Evolutionary conservation across 345 rosid species (phyloP).

Genomic region (Bruguiera parviflora): DNA sequence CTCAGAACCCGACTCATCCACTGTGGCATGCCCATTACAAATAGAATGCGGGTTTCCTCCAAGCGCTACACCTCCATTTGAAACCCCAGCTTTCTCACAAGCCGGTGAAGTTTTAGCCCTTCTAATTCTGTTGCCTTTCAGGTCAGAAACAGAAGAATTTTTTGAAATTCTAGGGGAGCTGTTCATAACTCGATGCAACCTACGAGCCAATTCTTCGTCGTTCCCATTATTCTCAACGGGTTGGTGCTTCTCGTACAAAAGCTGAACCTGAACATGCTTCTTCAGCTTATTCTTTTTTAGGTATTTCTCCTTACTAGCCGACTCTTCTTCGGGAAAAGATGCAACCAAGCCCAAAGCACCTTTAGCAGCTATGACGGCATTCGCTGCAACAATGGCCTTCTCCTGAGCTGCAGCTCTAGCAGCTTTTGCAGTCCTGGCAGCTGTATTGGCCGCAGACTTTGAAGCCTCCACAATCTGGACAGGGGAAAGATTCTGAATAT

Average conservation of each 20-base stretch:
- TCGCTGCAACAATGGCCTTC: slow-evolving; percentile 75
- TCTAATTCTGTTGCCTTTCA: slow-evolving; percentile 52
- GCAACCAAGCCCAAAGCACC: slow-evolving; percentile 68
- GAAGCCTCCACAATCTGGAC: slow-evolving; percentile 67
- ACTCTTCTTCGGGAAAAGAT: slow-evolving; percentile 56
- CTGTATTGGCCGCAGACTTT: slow-evolving; percentile 52
- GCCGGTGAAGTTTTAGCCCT: slow-evolving; percentile 38
- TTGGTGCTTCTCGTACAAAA: slow-evolving; percentile 63
- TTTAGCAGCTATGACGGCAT: slow-evolving; percentile 70
- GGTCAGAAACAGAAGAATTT: slow-evolving; percentile 44
- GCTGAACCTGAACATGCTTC: slow-evolving; percentile 89
- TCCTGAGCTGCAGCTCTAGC: slow-evolving; percentile 80
- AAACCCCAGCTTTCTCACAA: slow-evolving; percentile 34
- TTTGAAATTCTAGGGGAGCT: slow-evolving; percentile 74
- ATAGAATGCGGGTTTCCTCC: slow-evolving; percentile 35
- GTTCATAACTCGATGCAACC: slow-evolving; percentile 65
- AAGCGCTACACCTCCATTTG: slow-evolving; percentile 29
- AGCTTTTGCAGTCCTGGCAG: slow-evolving; percentile 52
- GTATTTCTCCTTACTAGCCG: slow-evolving; percentile 37
- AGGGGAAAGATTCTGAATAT: slow-evolving; percentile 40
- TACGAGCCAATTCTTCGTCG: slow-evolving; percentile 70
- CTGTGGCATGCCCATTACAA: slow-evolving; percentile 41
- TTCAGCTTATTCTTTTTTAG: slow-evolving; percentile 68
- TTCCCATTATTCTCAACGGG: slow-evolving; percentile 35
- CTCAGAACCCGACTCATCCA: slow-evolving; percentile 58